phyloP scores from a whole-genome alignment of 805 yeast species.

The Barnettozyma sucrosica region DNA sequence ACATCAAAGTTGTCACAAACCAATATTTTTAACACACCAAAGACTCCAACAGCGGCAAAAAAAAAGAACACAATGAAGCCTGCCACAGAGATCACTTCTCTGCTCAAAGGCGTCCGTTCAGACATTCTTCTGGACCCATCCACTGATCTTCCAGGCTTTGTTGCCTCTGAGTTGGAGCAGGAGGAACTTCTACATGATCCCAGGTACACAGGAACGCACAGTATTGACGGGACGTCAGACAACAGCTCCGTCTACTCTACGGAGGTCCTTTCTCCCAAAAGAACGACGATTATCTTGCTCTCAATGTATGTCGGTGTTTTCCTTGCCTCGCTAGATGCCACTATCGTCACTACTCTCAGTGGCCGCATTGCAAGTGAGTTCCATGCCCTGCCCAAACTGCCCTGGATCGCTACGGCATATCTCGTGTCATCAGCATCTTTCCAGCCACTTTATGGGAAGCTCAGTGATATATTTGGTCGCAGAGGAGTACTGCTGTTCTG shows the following conservation, averaged over 20 bases:
- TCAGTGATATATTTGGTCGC: constrained; percentile 70
- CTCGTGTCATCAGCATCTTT: constrained; percentile 63
- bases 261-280: constrained; percentile 11
- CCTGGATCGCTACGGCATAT: constrained; percentile 74
- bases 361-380: constrained; percentile 66
- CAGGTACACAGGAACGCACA: constrained; percentile 10
- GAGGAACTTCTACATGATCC: constrained; percentile 23
- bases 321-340: constrained; percentile 61
- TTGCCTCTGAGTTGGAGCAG: constrained; percentile 30
- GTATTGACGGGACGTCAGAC: not conserved
- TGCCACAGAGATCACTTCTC: constrained; percentile 10
- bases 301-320: constrained; percentile 45
- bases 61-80: not conserved
- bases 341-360: constrained; percentile 61
- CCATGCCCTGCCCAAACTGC: constrained; percentile 52
- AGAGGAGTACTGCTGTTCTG: constrained; percentile 47
- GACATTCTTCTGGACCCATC: constrained; percentile 27
- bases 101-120: constrained; percentile 17
- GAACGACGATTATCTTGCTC: constrained; percentile 30
- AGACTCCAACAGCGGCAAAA: too few species aligned
- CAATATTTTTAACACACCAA: too few species aligned
- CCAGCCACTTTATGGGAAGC: constrained; percentile 67
- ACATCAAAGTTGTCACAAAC: not conserved
- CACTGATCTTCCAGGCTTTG: constrained; percentile 29
- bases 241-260: not conserved